These are phyloP conservation scores for Stellera chamaejasme DNA, from an alignment of 345 rosid genomes.

Conservation along the genomic window DNA sequence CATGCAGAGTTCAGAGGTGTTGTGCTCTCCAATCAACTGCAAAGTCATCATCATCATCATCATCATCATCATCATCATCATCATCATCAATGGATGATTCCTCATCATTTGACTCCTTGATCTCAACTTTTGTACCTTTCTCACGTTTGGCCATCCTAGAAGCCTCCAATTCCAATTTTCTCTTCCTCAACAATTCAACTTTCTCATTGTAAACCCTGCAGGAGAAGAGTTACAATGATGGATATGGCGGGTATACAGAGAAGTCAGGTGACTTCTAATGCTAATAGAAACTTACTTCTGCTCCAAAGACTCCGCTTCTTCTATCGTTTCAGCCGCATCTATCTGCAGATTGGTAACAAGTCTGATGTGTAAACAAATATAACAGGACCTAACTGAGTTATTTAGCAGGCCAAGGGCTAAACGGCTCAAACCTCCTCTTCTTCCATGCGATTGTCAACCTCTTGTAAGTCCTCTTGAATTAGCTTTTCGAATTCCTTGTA, in stretches of 20 bases:
- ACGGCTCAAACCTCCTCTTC: slow-evolving; percentile 75
- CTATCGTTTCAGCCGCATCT: slow-evolving; percentile 93
- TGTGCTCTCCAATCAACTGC: slow-evolving; percentile 97
- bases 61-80: slow-evolving; percentile 31
- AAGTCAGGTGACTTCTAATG: not conserved
- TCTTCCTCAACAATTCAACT: slow-evolving; percentile 58
- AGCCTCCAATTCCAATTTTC: slow-evolving; percentile 60
- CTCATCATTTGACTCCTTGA: slow-evolving; percentile 25
- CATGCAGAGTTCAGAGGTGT: slow-evolving; percentile 40
- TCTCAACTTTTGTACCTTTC: slow-evolving; percentile 26
- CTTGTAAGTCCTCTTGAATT: slow-evolving; percentile 83
- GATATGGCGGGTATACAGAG: not conserved
- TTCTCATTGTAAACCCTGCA: slow-evolving; percentile 51
- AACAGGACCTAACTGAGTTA: not conserved
- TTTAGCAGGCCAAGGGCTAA: not conserved
- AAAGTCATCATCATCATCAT: slow-evolving; percentile 44
- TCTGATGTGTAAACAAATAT: not conserved
- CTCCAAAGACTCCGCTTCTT: slow-evolving; percentile 77
- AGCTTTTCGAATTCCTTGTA: slow-evolving; percentile 90
- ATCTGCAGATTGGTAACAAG: slow-evolving; percentile 32
- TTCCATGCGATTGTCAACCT: slow-evolving; percentile 86
- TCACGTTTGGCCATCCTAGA: slow-evolving; percentile 49
- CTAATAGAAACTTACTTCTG: slow-evolving; percentile 51
- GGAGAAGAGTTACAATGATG: not conserved
- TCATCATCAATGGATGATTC: slow-evolving; percentile 62